Evolutionary conservation across 2,329 filamentous ascomycete species (phyloP).

Genomic region (Pseudocercospora eumusae): DNA sequence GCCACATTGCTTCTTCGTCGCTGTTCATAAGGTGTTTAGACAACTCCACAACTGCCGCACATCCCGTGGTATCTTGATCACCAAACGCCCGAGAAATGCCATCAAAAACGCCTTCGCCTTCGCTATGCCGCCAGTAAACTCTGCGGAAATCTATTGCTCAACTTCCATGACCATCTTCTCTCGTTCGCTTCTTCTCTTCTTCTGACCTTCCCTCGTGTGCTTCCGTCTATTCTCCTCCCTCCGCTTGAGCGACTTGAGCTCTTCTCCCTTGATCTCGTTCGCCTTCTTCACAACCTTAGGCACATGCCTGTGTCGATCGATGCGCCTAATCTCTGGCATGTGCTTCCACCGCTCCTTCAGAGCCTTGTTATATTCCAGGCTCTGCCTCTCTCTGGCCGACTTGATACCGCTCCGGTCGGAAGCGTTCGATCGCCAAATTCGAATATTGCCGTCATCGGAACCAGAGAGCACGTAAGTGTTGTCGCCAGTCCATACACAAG

Average conservation of each 20-base stretch:
- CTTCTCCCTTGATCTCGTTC: constrained; percentile 87
- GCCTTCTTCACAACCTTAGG: constrained; percentile 96
- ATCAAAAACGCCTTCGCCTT: constrained; percentile 23
- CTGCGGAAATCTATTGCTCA: constrained; percentile 52
- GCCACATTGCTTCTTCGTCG: constrained; percentile 2
- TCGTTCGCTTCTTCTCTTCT: constrained; percentile 73
- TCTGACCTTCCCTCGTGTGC: constrained; percentile 80
- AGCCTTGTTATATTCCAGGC: constrained; percentile 87
- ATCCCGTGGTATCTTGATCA: neutral
- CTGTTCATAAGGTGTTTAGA: neutral
- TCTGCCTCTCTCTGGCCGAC: constrained; percentile 78
- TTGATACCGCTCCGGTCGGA: constrained; percentile 82
- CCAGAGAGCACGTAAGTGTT: constrained; percentile 86
- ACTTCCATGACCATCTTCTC: constrained; percentile 86
- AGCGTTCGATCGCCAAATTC: constrained; percentile 86
- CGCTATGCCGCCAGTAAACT: constrained; percentile 17
- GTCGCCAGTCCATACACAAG: constrained; percentile 81
- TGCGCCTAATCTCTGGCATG: constrained; percentile 93
- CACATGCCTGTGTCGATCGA: constrained; percentile 85
- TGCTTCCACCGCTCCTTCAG: constrained; percentile 82
- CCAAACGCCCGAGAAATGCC: neutral
- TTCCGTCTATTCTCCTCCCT: constrained; percentile 92
- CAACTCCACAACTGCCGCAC: neutral
- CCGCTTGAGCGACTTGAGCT: constrained; percentile 82
- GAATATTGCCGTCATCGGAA: constrained; percentile 88